Evolutionary conservation across 2,329 filamentous ascomycete species (phyloP), one percentile per base, ranked within the genome.

Genomic region (Colletotrichum theobromicola): DNA sequence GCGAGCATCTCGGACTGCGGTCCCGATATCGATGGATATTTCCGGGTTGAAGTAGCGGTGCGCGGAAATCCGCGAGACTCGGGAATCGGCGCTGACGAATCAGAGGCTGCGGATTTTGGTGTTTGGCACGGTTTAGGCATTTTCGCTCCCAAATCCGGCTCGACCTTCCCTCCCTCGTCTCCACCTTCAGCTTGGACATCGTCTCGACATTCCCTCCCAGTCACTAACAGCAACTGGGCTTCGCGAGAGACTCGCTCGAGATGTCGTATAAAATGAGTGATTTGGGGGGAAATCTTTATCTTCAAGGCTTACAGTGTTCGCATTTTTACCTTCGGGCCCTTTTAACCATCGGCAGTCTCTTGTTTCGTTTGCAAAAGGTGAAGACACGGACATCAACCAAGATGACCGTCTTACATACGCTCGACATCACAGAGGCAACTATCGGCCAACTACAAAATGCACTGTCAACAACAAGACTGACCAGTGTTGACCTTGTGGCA

Each of bases 401-500:
- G 5, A 72, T 72, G 57, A 24, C 32, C 13, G n/a, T 26, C 30
- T 2, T 16, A 16, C 42, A 46, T 9, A n/a, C 37, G 15, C 26
- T 79, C 57, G 63, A 76, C 57, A 72, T 82, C 8, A 79, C 80
- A 5, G 77, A 80, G 32, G 80, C 81, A 5, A 76, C 74, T 6
- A 78, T 82, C 32, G 63, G 76, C 16, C 76, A 81, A 12, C 57
- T 82, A 3, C 78, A 78, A 24, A n/a, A 69, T 9, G 78, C 78
- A 5, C 58, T 82, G 9, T 50, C 71, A 0, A 71, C 64, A 0
- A 75, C 77, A 18, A 24, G 21, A 4, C 57, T 79, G 4, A 81
- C 77, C 1, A 77, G 77, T 12, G 81, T 83, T 7, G 79, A 83
- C 5, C 78, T 83, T 4, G 78, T 77, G 8, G 74, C 80, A 1